Evolutionary conservation across 1,139 yeast species (phyloP).

Genomic region (Sugiyamaella sp.): DNA sequence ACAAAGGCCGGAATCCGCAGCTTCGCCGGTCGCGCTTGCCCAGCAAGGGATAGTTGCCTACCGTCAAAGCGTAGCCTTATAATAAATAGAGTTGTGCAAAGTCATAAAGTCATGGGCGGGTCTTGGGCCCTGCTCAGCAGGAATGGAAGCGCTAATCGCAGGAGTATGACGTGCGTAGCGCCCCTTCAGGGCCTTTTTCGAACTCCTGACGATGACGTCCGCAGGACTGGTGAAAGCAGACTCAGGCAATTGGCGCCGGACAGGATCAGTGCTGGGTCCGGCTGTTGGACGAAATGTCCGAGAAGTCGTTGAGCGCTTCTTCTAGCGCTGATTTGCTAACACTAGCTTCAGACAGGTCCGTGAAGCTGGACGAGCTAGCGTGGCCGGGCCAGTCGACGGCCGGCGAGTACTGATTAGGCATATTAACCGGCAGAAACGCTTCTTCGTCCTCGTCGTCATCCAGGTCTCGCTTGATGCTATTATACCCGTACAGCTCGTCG

Average conservation of each 20-base stretch:
- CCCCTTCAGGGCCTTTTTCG: too few relatives aligned
- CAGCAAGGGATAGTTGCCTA: too few relatives aligned
- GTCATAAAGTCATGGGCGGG: too few relatives aligned
- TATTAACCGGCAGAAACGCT: slow-evolving; percentile 23
- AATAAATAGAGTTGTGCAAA: too few relatives aligned
- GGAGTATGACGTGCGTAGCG: too few relatives aligned
- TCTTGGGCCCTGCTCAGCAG: too few relatives aligned
- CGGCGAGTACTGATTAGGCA: neutral
- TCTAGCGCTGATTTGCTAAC: slow-evolving; percentile 51
- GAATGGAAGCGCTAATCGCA: too few relatives aligned
- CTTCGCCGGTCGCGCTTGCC: neutral
- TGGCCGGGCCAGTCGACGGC: slow-evolving; percentile 5
- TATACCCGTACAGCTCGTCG: slow-evolving; percentile 16
- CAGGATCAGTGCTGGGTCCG: neutral
- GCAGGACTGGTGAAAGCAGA: too few relatives aligned
- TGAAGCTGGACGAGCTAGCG: slow-evolving; percentile 23
- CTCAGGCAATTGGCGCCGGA: neutral
- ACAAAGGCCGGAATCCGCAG: slow-evolving; percentile 1
- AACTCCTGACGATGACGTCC: too few relatives aligned
- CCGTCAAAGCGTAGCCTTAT: too few relatives aligned
- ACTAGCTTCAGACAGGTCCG: slow-evolving; percentile 39
- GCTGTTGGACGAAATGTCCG: slow-evolving; percentile 17
- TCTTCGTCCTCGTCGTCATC: slow-evolving; percentile 19
- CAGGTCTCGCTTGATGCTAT: neutral
- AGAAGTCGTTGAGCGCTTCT: slow-evolving; percentile 42